Percentiles rank a stretch among this genome's conserved stretches.
Conservation (phyloP, 2,329 filamentous ascomycete genomes). For the Capronia epimyces region DNA sequence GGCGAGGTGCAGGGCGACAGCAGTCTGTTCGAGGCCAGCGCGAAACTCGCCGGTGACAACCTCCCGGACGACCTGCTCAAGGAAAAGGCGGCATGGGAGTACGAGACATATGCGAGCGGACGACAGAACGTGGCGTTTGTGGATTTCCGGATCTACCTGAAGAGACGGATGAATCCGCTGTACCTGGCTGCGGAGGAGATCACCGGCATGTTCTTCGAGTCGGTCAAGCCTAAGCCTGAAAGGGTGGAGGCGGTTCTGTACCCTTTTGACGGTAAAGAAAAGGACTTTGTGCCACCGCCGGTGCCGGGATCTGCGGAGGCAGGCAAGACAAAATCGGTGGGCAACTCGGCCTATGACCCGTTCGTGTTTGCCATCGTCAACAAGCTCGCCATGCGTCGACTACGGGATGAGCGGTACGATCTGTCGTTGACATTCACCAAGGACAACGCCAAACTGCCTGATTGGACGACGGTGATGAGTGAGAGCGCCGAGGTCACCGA, state of each 20-base stretch:
- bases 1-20: conserved; percentile 43
- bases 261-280: conserved; percentile 88
- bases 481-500: conserved; percentile 95
- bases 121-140: conserved; percentile 88
- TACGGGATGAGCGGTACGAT: conserved; percentile 91
- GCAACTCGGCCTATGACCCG: conserved; percentile 66
- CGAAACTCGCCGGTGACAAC: conserved; percentile 37
- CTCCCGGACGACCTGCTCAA: conserved; percentile 61
- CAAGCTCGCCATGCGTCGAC: conserved; percentile 85
- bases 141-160: conserved; percentile 74
- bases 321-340: conserved; percentile 55
- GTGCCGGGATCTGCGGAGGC: conserved; percentile 56
- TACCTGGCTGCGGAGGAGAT: conserved; percentile 60
- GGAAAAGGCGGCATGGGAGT: conserved; percentile 85
- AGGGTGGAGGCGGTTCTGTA: conserved; percentile 71
- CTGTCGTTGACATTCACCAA: conserved; percentile 88
- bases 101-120: conserved; percentile 79
- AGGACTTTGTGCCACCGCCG: conserved; percentile 62
- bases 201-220: conserved; percentile 74
- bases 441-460: conserved; percentile 81
- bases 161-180: conserved; percentile 82
- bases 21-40: conserved; percentile 34
- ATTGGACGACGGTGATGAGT: conserved; percentile 90
- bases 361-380: conserved; percentile 96
- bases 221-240: conserved; percentile 63